phyloP scores from a whole-genome alignment of 441 rosid genomes.

The Biscutella auriculata region DNA sequence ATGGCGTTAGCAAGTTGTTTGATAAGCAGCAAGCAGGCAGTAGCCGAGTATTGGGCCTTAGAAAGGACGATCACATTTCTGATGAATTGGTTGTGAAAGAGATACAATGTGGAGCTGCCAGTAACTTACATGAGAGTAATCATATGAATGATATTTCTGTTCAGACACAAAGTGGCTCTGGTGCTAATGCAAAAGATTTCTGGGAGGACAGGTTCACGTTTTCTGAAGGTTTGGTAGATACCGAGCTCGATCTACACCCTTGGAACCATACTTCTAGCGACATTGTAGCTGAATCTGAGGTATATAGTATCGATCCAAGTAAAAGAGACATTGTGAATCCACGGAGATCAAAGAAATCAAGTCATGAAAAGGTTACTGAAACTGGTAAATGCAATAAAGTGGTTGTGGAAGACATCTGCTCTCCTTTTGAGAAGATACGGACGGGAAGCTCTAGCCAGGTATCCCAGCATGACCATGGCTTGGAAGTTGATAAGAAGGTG shows the following conservation, averaged over 20 bases:
- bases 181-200: conserved; percentile 22
- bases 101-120: conserved; percentile 53
- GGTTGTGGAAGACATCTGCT: conserved; percentile 37
- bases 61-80: conserved; percentile 29
- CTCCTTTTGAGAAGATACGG: conserved; percentile 44
- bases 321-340: conserved; percentile 20
- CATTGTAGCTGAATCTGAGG: conserved; percentile 30
- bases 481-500: conserved; percentile 32
- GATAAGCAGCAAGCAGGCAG: conserved; percentile 18
- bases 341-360: conserved; percentile 22
- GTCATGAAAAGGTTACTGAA: conserved; percentile 23
- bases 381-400: conserved; percentile 27
- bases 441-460: conserved; percentile 37
- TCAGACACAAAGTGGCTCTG: conserved; percentile 34
- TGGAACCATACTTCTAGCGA: conserved; percentile 48
- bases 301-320: conserved; percentile 29
- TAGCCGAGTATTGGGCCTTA: conserved; percentile 25
- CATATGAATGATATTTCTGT: conserved; percentile 39
- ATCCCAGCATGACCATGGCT: conserved; percentile 23
- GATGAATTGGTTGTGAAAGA: conserved; percentile 86
- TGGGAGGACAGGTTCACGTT: conserved; percentile 32
- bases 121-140: conserved; percentile 45
- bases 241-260: conserved; percentile 39
- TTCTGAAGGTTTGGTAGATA: conserved; percentile 38
- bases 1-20: conserved; percentile 27